phyloP scores from a whole-genome alignment of 2,329 filamentous ascomycete genomes.

The Helotiales sp. region DNA sequence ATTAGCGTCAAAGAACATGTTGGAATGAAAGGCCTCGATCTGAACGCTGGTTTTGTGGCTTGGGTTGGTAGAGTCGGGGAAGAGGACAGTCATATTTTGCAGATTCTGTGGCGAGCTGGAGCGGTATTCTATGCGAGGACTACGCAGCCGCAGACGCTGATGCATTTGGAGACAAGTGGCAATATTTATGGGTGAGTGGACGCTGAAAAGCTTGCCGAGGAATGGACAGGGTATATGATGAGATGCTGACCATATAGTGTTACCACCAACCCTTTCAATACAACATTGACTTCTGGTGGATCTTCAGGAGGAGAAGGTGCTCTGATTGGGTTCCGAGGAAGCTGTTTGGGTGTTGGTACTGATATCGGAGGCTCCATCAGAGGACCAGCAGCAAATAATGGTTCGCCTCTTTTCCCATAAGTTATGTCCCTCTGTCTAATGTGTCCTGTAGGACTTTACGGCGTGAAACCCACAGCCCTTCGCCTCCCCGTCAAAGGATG shows the following conservation, averaged over 20 bases:
- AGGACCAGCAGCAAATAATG: constrained; percentile 47
- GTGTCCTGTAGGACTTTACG: constrained; percentile 30
- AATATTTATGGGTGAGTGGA: constrained; percentile 45
- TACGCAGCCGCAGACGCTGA: constrained; percentile 53
- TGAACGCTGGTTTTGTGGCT: constrained; percentile 49
- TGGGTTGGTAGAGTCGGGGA: constrained; percentile 47
- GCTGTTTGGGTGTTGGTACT: constrained; percentile 53
- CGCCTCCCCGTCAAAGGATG: constrained; percentile 29
- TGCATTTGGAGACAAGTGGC: constrained; percentile 52
- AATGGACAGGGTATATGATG: not conserved
- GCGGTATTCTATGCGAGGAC: constrained; percentile 53
- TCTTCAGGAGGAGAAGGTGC: constrained; percentile 59
- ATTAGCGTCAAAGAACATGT: constrained; percentile 55
- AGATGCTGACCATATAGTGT: constrained; percentile 35
- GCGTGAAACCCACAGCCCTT: constrained; percentile 32
- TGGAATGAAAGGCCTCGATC: constrained; percentile 47
- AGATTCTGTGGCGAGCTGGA: constrained; percentile 47
- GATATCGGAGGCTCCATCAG: constrained; percentile 54
- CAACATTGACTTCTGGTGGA: constrained; percentile 50
- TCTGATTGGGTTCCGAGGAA: constrained; percentile 51
- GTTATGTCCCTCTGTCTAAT: not conserved
- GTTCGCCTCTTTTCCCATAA: constrained; percentile 20
- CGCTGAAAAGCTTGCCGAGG: not conserved
- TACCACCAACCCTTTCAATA: constrained; percentile 56
- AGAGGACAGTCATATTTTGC: constrained; percentile 48